Conservation (phyloP, 768 basidiomycete species). For the Lentinula raphanica region DNA sequence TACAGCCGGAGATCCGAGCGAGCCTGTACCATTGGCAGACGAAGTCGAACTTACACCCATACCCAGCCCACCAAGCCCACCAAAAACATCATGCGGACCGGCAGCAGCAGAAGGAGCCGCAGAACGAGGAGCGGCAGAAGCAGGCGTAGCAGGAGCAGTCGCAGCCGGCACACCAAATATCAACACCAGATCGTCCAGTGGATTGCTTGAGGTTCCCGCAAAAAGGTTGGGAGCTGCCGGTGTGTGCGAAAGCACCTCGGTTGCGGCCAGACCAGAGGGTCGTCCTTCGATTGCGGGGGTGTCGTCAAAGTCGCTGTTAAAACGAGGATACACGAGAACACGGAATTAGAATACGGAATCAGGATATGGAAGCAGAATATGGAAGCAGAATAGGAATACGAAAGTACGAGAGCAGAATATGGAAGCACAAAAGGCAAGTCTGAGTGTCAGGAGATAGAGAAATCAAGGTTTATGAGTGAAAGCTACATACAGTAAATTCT, state of each 20-base stretch:
- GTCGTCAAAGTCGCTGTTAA: constrained; percentile 89
- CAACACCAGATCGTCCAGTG: constrained; percentile 88
- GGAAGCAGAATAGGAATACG: no score
- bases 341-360: no score
- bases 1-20: no score
- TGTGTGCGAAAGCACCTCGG: constrained; percentile 63
- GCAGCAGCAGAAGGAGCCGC: no score
- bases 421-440: no score
- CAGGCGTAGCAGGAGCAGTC: no score
- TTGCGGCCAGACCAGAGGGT: constrained; percentile 75
- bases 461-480: no score
- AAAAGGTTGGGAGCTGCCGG: constrained; percentile 72
- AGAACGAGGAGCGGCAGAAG: constrained; percentile 17
- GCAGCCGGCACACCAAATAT: constrained; percentile 75
- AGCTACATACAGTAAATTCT: constrained; percentile 70
- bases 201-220: constrained; percentile 79
- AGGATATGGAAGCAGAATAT: no score
- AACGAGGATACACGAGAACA: no score
- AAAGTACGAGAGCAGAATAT: no score
- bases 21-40: no score
- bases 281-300: constrained; percentile 52
- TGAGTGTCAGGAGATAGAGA: constrained; percentile 6
- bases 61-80: no score
- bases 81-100: constrained; percentile 10
- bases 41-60: background rate